phyloP scores from a whole-genome alignment of 2,329 filamentous ascomycete genomes.

The Trichoderma sp. region DNA sequence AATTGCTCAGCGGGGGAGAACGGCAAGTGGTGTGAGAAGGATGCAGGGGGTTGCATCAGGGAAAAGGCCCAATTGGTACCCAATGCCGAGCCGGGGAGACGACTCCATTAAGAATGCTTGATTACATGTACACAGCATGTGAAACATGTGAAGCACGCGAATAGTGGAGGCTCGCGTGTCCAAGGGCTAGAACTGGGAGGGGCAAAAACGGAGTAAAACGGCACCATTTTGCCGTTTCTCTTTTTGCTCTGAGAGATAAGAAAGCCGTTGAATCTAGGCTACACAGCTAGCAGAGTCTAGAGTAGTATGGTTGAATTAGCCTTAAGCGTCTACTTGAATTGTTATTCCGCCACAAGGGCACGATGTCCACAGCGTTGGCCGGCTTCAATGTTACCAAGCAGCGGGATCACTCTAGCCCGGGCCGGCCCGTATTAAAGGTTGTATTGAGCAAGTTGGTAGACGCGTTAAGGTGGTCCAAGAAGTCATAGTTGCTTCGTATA shows the following conservation, averaged over 20 bases:
- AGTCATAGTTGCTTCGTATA: neutral
- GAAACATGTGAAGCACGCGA: conserved; percentile 10
- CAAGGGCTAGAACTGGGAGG: neutral
- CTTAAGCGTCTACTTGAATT: neutral
- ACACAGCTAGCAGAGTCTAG: neutral
- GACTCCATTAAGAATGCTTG: neutral
- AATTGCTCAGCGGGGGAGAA: neutral
- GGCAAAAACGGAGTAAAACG: conserved; percentile 4
- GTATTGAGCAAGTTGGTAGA: neutral
- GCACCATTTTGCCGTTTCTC: neutral
- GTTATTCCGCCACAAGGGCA: neutral
- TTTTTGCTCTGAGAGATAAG: neutral
- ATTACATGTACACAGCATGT: neutral
- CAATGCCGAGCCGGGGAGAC: neutral
- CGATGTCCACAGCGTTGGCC: neutral
- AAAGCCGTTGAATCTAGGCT: neutral
- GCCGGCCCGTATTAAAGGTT: neutral
- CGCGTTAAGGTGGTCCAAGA: neutral
- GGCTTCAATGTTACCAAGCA: neutral
- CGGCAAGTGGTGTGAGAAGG: neutral
- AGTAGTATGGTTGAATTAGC: conserved; percentile 8
- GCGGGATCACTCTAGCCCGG: neutral
- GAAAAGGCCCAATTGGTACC: neutral
- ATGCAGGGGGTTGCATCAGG: conserved; percentile 2
- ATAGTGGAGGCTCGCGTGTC: neutral